Evolutionary conservation across 176 grass and related monocot genomes (phyloP), one percentile per base, ranked within the genome.

Genomic region (Zoysia japonica): DNA sequence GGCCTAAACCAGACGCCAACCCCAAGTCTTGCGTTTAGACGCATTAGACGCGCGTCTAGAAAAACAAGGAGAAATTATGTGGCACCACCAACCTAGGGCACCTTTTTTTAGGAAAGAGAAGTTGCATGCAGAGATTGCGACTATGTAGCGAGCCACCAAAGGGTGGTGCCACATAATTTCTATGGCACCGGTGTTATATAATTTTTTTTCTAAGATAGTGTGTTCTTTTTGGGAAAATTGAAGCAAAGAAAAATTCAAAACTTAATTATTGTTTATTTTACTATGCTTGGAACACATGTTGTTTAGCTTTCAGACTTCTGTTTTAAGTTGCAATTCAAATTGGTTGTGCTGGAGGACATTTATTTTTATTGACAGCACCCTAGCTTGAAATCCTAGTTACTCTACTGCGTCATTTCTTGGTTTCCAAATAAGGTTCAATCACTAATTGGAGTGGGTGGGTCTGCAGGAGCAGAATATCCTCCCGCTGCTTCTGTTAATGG

Each of bases 401-500:
- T 1, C 48, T 11, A 50, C 48, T 50, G 15, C 53, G 28, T 1
- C 63, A 4, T 10, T 16, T 42, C 2, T 16, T 41, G 63, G 4
- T 20, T 47, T 59, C 17, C 14, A 54, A 42, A 42, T 1, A 66
- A 66, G 63, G 1, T 13, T 57, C 11, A 63, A 37, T 3, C 9
- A 47, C 16, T 9, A 1, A 16, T 6, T 3, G 3, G 52, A 5
- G 11, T 16, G 14, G n/a, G 28, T 10, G 78, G 37, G 11, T n/a
- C 6, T 0, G 7, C 1, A 0, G 17, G 49, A 67, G 20, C 51
- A n/a, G 2, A 36, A 7, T 13, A 60, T 49, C 16, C 46, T 5
- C 0, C 15, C 46, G 35, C 45, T 54, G 38, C 5, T n/a, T 4
- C 59, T 45, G n/a, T 15, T 67, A 37, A 91, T 86, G 83, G 80